These are phyloP conservation scores for Populus hybrid DNA, from an alignment of 441 rosid genomes.

Conservation along the genomic window DNA sequence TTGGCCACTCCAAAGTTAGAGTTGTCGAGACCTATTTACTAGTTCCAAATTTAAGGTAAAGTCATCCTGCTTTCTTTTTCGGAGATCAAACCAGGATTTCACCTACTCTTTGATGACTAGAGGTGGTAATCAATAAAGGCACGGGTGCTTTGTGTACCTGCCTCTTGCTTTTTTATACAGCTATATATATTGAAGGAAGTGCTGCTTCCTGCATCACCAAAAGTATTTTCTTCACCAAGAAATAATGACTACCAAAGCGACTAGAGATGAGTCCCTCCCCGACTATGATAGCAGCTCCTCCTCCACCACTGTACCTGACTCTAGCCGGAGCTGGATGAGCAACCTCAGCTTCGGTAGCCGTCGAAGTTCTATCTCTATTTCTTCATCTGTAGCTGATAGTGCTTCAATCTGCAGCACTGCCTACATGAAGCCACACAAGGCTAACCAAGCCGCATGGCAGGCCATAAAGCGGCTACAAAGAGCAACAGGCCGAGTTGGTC, in stretches of 20 bases:
- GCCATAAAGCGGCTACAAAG: conserved; percentile 63
- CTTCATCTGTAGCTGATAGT: conserved; percentile 34
- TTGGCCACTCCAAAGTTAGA: neutral
- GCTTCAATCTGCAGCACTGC: conserved; percentile 21
- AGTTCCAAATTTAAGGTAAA: neutral
- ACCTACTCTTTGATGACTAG: neutral
- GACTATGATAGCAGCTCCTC: conserved; percentile 76
- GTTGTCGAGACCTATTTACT: neutral
- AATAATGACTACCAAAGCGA: conserved; percentile 43
- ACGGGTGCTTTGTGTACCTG: neutral
- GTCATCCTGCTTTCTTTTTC: neutral
- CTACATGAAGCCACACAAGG: conserved; percentile 75
- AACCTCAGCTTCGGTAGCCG: conserved; percentile 77
- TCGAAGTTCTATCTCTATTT: conserved; percentile 60
- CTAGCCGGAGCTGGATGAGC: conserved; percentile 87
- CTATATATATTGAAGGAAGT: neutral
- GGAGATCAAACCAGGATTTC: neutral
- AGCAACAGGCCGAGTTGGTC: conserved; percentile 57
- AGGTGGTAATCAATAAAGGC: neutral
- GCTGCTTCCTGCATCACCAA: neutral
- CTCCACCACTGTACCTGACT: conserved; percentile 57
- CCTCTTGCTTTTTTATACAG: neutral
- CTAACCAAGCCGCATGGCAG: conserved; percentile 85
- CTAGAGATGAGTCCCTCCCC: conserved; percentile 47
- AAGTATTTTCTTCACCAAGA: conserved; percentile 11